Conservation (phyloP, 1,139 yeast species). For the Oligophagozyma castellii region DNA sequence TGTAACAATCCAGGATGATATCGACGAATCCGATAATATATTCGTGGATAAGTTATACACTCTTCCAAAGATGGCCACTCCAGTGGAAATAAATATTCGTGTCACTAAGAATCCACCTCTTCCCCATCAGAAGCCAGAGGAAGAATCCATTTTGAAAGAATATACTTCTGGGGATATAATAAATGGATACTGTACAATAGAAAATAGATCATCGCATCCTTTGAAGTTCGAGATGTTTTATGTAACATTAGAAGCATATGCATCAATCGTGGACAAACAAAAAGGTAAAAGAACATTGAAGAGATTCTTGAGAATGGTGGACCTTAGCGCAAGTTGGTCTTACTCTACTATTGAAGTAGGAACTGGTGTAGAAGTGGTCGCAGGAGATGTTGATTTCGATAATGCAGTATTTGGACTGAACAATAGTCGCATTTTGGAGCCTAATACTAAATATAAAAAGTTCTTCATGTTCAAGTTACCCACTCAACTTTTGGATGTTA, state of each 20-base stretch:
- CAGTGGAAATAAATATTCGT: conserved; percentile 23
- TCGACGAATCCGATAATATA: conserved; percentile 15
- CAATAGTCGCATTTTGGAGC: conserved; percentile 35
- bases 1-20: conserved; percentile 9
- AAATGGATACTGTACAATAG: conserved; percentile 36
- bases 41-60: conserved; percentile 25
- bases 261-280: conserved; percentile 21
- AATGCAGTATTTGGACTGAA: conserved; percentile 39
- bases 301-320: conserved; percentile 29
- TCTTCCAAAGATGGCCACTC: conserved; percentile 20
- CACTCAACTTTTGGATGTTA: conserved; percentile 37
- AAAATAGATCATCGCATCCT: conserved; percentile 29
- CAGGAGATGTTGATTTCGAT: conserved; percentile 35
- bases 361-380: conserved; percentile 36
- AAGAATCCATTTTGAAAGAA: conserved; percentile 30
- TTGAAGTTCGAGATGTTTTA: conserved; percentile 42
- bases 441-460: conserved; percentile 42
- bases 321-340: conserved; percentile 31
- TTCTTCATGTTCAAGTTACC: conserved; percentile 54
- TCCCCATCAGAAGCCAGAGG: conserved; percentile 17
- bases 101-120: conserved; percentile 27
- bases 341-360: conserved; percentile 25
- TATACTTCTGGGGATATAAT: conserved; percentile 43
- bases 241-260: conserved; percentile 41
- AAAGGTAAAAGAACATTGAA: conserved; percentile 22